phyloP scores from a whole-genome alignment of 192 early-diverging fungal species.

The Chytriomyces confervae region DNA sequence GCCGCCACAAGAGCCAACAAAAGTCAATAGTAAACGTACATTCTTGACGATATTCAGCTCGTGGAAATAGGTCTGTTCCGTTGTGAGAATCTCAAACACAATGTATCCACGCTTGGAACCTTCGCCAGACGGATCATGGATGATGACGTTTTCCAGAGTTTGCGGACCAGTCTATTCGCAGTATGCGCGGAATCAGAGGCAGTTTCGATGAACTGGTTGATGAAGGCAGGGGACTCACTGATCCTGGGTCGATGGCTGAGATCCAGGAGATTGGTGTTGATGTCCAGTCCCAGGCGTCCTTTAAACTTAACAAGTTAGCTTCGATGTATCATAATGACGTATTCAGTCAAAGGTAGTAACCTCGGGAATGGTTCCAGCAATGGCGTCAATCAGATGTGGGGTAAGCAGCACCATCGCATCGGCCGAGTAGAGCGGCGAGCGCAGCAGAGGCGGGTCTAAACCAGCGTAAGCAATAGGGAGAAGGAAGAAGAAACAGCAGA shows the following conservation, averaged over 20 bases:
- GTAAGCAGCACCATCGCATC: slow-evolving; percentile 49
- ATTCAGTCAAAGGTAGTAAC: slow-evolving; percentile 23
- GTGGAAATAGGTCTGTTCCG: slow-evolving; percentile 51
- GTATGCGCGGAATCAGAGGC: not conserved
- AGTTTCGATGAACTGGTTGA: not conserved
- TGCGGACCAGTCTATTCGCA: not conserved
- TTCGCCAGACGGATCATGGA: not conserved
- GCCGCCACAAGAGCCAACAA: no score
- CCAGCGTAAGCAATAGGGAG: not conserved
- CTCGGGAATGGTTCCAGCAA: slow-evolving; percentile 43
- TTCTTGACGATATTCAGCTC: slow-evolving; percentile 51
- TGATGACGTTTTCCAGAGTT: not conserved
- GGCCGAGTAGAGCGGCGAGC: slow-evolving; percentile 49
- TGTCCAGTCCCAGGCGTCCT: slow-evolving; percentile 52
- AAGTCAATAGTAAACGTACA: slow-evolving; percentile 20
- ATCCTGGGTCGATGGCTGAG: not conserved
- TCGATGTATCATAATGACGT: not conserved
- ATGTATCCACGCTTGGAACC: slow-evolving; percentile 43
- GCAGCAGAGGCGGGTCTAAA: slow-evolving; percentile 37
- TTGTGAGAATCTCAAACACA: slow-evolving; percentile 51
- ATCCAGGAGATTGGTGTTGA: slow-evolving; percentile 34
- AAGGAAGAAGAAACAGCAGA: not conserved
- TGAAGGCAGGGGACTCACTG: not conserved
- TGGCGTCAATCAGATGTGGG: slow-evolving; percentile 56
- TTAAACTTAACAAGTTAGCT: not conserved